Evolutionary conservation across 2,329 filamentous ascomycete species (phyloP), one percentile per base, ranked within the genome.

Genomic region (Paraconiothyrium sp.): DNA sequence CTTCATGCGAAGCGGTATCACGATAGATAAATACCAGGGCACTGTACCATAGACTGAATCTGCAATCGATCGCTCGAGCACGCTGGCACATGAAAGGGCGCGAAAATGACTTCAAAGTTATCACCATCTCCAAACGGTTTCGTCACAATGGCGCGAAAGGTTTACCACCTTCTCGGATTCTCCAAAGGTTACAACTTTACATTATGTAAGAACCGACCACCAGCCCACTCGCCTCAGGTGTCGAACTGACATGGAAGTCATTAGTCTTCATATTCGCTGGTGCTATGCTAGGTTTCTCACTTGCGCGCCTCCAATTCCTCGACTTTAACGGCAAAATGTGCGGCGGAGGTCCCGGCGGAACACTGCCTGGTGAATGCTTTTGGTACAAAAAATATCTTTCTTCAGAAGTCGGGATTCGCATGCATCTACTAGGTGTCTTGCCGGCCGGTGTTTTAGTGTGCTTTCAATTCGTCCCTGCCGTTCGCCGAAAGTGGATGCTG

Each of bases 181-280:
- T 72, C 76, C 2, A 85, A 84, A 67, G 80, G 79, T 39, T 88
- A 88, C 79, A 89, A 87, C 72, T 87, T 89, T 65, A 65, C 78
- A 41, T 78, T 89, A 2, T 89, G 82, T 51, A 51, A 11, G 35
- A 4, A 16, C 14, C 14, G 14, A 11, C 35, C 10, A 11, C 10
- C 35, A 14, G 11, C 4, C 35, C 10, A 14, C 2, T 37, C 35
- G 4, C 35, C 4, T 37, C 10, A 1, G 2, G 11, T 2, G 4
- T 11, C 10, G 14, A 37, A 11, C 35, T 37, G 11, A 37, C 35
- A 37, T 37, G 10, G 35, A 37, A 14, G 11, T 7, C 27, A 5
- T 14, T 16, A 37, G 48, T 35, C 30, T 63, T 67, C 63, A 54
- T 59, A 43, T 61, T 62, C 24, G 57, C 43, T 10, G 61, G 61